These are phyloP conservation scores for Omphalea diandra DNA, from an alignment of 441 rosid species.

Conservation along the genomic window DNA sequence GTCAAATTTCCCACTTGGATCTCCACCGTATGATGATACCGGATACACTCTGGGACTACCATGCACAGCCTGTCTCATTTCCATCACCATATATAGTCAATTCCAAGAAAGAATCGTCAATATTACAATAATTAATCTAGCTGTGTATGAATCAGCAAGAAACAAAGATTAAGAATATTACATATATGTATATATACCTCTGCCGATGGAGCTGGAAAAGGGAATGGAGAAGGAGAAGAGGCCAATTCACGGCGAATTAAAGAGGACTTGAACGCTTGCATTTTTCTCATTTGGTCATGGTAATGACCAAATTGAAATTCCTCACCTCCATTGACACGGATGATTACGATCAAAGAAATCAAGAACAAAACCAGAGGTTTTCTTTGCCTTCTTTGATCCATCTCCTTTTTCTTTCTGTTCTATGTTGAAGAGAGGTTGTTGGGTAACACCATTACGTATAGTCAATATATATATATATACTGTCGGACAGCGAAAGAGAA, in stretches of 20 bases:
- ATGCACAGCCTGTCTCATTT: slow-evolving; percentile 30
- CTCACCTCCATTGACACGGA: slow-evolving; percentile 25
- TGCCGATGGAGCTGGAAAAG: slow-evolving; percentile 37
- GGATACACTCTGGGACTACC: slow-evolving; percentile 47
- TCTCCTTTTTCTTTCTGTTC: neutral
- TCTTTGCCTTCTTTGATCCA: slow-evolving; percentile 17
- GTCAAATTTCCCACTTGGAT: slow-evolving; percentile 71
- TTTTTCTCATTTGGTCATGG: slow-evolving; percentile 37
- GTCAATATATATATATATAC: no score
- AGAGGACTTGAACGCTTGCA: slow-evolving; percentile 50
- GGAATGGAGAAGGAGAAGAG: slow-evolving; percentile 33
- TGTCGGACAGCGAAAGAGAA: slow-evolving; percentile 38
- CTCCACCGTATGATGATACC: slow-evolving; percentile 75
- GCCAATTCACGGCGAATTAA: slow-evolving; percentile 39
- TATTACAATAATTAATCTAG: no score
- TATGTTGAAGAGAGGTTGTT: slow-evolving; percentile 1
- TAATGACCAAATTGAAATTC: slow-evolving; percentile 15
- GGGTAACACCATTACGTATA: neutral
- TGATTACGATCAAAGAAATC: slow-evolving; percentile 10
- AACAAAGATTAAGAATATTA: neutral
- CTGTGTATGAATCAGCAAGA: neutral
- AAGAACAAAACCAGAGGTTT: slow-evolving; percentile 15
- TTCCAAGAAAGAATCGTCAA: no score
- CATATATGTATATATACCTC: slow-evolving; percentile 32
- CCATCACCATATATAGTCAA: no score